These are phyloP conservation scores for Fusarium sp. DNA, from an alignment of 2,329 filamentous ascomycete genomes.

Conservation along the genomic window DNA sequence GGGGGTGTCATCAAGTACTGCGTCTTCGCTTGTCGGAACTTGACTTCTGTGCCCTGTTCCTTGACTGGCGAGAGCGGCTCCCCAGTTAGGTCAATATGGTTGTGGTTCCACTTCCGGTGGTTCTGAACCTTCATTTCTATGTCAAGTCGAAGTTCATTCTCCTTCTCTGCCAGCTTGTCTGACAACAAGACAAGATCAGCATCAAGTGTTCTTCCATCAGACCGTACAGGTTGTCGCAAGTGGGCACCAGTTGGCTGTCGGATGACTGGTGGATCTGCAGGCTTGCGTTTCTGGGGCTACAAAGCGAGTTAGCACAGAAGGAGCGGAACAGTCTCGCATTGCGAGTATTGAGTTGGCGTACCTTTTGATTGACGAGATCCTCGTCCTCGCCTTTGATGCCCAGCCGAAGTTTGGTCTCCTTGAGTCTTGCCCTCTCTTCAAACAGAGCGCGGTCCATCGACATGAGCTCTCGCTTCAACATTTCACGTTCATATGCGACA, in stretches of 20 bases:
- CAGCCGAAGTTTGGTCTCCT: constrained; percentile 87
- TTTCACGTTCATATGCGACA: constrained; percentile 81
- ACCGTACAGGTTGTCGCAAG: constrained; percentile 74
- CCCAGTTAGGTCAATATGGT: constrained; percentile 87
- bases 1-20: constrained; percentile 75
- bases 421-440: constrained; percentile 81
- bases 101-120: constrained; percentile 90
- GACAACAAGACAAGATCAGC: constrained; percentile 80
- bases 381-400: constrained; percentile 94
- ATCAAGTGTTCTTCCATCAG: constrained; percentile 77
- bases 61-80: constrained; percentile 83
- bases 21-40: constrained; percentile 77
- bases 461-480: constrained; percentile 80
- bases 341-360: constrained; percentile 55
- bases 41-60: constrained; percentile 68
- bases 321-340: constrained; percentile 38
- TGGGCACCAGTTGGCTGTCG: constrained; percentile 71
- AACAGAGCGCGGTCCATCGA: constrained; percentile 81
- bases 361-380: constrained; percentile 93
- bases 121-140: constrained; percentile 89
- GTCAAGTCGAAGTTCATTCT: constrained; percentile 81
- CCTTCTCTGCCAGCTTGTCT: constrained; percentile 82
- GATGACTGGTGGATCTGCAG: constrained; percentile 66
- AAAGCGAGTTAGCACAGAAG: constrained; percentile 49
- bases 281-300: constrained; percentile 76